Base-by-base conservation (phyloP, 768 basidiomycete species). In the Terana coerulea region DNA sequence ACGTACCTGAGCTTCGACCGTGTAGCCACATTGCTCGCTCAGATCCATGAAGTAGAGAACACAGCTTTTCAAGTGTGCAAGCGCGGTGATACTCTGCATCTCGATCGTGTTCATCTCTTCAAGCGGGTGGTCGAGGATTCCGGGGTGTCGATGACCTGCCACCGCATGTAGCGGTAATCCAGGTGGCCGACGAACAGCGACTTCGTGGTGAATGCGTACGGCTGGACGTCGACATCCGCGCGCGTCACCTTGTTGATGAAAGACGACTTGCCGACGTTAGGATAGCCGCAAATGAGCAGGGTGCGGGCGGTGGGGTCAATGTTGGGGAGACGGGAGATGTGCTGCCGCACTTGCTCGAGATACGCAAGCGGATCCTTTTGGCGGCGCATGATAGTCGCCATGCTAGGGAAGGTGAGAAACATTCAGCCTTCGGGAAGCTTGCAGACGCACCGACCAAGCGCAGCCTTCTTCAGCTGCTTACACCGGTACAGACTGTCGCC, bases 81-180 rank as follows among this genome's bases (percentile, higher is more conserved):
- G 75, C 12, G 97, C 97, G 31, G 95, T 98, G 66, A 97, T 97
- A 61, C 91, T 95, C 76, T 99, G 97, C 95, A 98, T 99, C 74
- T 99, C 97, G 61, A 99, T 99, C 53, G 95, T 98, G 77, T 98
- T 98, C 97, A 99, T 98, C 46, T 99, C 97, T 70, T 99, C 95
- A 28, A 98, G 77, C 2, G 95, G 95, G 68, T 98, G 97, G 67
- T 99, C 97, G 59, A 99, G 79, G 53, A 99, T 87, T 53, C 97
- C 97, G 1, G 97, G 34, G 97, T 99, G 76, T 99, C 97, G 62
- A 99, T 98, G 45, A 99, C 95, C 69, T 99, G 97, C 97, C 97
- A 99, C 55, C 97, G 85, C 61, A 99, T 79, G 74, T 99, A 99
- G 65, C 94, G 95, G 77, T 99, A 98, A 70, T 99, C 97, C 66